Evolutionary conservation across 352 stramenopile species (phyloP), one percentile per base, ranked within the genome.

Genomic region (Phytophthora tentaculata): DNA sequence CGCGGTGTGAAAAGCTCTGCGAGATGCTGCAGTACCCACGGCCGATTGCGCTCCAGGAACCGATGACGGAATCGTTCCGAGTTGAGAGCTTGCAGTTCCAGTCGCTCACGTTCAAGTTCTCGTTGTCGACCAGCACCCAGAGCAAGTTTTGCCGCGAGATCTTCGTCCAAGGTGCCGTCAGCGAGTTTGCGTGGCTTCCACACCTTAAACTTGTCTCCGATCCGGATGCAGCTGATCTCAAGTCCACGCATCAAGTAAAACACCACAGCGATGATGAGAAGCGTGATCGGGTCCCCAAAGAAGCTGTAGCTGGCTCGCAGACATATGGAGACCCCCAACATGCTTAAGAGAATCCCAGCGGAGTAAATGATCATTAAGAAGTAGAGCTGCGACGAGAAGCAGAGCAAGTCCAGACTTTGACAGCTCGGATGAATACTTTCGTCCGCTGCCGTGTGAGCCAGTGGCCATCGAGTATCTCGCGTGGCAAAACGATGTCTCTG

Each of bases 1-100:
- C 95, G 78, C 13, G 97, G 96, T 24, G 97, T 99, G 53, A 99
- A 93, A 19, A 99, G 79, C 69, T 99, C 96, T 1, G 95, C 89
- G 16, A 99, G 79, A 75, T 99, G 97, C 64, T 99, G 94, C 16
- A 99, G 71, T 24, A 99, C 93, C 97, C 97, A 99, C 19, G 97
- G 96, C 0, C 94, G 82, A 76, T 99, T 99, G 48, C 96, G 91
- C 48, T 99, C 96, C 35, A 99, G 83, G 70, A 99, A 99, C 13
- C 97, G 88, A 64, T 98, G 95, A 12, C 96, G 85, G 74, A 99
- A 99, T 14, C 92, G 79, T 71, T 99, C 96, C 67, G 90, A 98
- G 77, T 99, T 99, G 64, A 99, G 84, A 19, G 95, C 96, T 53
- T 98, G 87, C 16, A 99, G 80, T 70, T 99, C 97, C 43, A 99